A percentile compares a stretch with the other conserved stretches of the same genome.
phyloP scores from a whole-genome alignment of 1,139 yeast species.

The Hyphopichia fennica region DNA sequence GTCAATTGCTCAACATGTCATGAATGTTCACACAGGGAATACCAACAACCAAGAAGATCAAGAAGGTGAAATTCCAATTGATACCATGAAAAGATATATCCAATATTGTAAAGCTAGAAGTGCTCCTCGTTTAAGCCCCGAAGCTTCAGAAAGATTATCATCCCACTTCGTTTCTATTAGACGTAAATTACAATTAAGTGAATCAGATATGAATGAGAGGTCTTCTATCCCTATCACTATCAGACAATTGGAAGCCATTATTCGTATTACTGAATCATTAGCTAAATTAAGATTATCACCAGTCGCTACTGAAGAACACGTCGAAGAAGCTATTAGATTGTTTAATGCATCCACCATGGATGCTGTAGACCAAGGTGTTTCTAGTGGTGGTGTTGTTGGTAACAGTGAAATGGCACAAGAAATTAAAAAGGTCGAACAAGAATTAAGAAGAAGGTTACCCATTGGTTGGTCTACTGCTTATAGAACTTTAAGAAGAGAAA shows the following conservation, averaged over 20 bases:
- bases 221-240: slow-evolving; percentile 96
- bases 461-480: slow-evolving; percentile 96
- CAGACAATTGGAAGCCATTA: slow-evolving; percentile 95
- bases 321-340: slow-evolving; percentile 90
- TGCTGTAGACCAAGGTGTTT: slow-evolving; percentile 85
- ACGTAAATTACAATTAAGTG: slow-evolving; percentile 78
- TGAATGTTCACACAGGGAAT: slow-evolving; percentile 89
- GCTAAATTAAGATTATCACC: slow-evolving; percentile 86
- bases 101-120: slow-evolving; percentile 87
- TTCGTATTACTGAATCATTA: slow-evolving; percentile 91
- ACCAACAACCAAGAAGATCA: slow-evolving; percentile 50
- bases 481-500: slow-evolving; percentile 78
- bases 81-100: slow-evolving; percentile 87
- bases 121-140: slow-evolving; percentile 89
- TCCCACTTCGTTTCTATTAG: slow-evolving; percentile 93
- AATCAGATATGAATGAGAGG: slow-evolving; percentile 79
- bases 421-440: slow-evolving; percentile 77
- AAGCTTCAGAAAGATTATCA: slow-evolving; percentile 89
- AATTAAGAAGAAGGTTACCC: slow-evolving; percentile 86
- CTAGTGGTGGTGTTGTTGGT: slow-evolving; percentile 37
- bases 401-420: slow-evolving; percentile 63
- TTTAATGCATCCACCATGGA: slow-evolving; percentile 98
- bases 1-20: slow-evolving; percentile 90
- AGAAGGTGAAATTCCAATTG: slow-evolving; percentile 88
- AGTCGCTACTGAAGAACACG: slow-evolving; percentile 84